phyloP scores from a whole-genome alignment of 805 yeast species.

The Yarrowia sp. region DNA sequence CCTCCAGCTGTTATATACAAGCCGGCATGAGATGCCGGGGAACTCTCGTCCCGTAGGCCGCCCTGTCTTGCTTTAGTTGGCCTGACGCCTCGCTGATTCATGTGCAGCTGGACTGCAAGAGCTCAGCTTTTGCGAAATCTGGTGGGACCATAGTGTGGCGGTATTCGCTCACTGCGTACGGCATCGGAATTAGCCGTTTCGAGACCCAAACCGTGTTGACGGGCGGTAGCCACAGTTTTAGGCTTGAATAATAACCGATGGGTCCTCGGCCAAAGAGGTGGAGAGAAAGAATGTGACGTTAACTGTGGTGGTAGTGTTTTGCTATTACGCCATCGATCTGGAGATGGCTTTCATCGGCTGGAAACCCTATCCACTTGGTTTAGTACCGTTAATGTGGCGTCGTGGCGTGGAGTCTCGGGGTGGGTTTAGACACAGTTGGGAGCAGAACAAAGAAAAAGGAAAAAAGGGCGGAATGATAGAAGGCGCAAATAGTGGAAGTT shows the following conservation, averaged over 20 bases:
- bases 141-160: constrained; percentile 25
- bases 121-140: not conserved
- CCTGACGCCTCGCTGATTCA: not conserved
- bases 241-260: not conserved
- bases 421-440: constrained; percentile 7
- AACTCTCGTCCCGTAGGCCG: not conserved
- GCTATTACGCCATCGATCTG: not conserved
- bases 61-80: not conserved
- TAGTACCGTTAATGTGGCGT: not conserved
- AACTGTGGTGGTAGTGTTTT: not conserved
- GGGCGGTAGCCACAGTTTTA: not conserved
- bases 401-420: not conserved
- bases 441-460: too few relatives aligned
- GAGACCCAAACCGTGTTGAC: not conserved
- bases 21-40: too few relatives aligned
- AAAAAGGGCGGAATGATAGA: not conserved
- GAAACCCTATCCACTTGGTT: constrained; percentile 4
- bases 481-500: not conserved
- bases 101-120: not conserved
- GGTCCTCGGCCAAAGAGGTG: not conserved
- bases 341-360: not conserved
- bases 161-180: not conserved
- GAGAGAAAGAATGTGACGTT: not conserved
- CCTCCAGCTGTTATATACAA: too few relatives aligned
- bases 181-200: not conserved